Conservation (phyloP, 768 basidiomycete species). For the Sistotremastrum niveocremeum region DNA sequence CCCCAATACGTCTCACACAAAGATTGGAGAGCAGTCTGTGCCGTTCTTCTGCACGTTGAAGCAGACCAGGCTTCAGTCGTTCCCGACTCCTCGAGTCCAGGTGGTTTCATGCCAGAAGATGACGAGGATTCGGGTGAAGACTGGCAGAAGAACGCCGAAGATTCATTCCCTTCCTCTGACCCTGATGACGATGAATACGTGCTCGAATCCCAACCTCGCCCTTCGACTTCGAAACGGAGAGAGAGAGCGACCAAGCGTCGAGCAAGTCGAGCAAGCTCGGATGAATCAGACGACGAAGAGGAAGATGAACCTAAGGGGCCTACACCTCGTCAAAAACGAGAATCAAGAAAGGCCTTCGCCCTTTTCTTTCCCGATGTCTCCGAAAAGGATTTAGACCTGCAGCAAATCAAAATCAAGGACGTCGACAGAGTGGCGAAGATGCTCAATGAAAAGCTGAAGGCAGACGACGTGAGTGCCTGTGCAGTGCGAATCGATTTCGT, state of each 20-base stretch:
- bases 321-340: conserved; percentile 37
- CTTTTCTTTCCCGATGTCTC: conserved; percentile 57
- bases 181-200: not conserved
- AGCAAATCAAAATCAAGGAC: conserved; percentile 54
- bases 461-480: conserved; percentile 47
- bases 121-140: conserved; percentile 17
- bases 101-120: conserved; percentile 8
- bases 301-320: conserved; percentile 13
- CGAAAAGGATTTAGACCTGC: conserved; percentile 30
- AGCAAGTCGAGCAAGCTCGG: conserved; percentile 8
- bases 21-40: conserved; percentile 75
- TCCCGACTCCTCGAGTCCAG: conserved; percentile 9
- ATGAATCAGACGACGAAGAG: conserved; percentile 11
- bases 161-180: conserved; percentile 7
- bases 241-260: too few relatives aligned
- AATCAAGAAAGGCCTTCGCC: conserved; percentile 46
- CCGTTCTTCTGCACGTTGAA: conserved; percentile 44
- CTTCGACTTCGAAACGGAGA: too few relatives aligned
- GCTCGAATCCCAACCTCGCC: not conserved
- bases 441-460: conserved; percentile 57
- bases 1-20: conserved; percentile 34
- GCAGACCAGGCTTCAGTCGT: not conserved
- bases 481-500: conserved; percentile 1
- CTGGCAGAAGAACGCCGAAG: conserved; percentile 16
- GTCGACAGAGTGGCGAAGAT: conserved; percentile 44